Evolutionary conservation across 2,329 filamentous ascomycete genomes (phyloP), one percentile per base, ranked within the genome.

Genomic region (Monilinia fructigena): DNA sequence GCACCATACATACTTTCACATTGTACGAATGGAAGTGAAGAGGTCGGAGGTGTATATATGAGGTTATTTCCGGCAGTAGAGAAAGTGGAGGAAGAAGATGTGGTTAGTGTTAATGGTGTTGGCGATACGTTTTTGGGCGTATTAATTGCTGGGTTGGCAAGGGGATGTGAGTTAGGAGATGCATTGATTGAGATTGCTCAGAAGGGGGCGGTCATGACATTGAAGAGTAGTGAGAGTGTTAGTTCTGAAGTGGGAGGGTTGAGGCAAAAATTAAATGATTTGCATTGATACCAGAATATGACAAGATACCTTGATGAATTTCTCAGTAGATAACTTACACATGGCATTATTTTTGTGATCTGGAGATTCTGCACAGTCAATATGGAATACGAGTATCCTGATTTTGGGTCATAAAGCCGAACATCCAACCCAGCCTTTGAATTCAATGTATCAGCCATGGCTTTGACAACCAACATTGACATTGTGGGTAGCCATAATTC

Each of bases 61-160:
- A 79, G 87, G 7, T 76, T 89, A 0, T 80, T 74, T 55, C 86
- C 90, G 0, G 82, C 90, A 0, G 85, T 85, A 0, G 87, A 90
- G 75, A 79, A 81, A 20, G 82, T 97, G 0, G 79, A 84, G 26
- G 86, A 95, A 0, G 78, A 83, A 23, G 86, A 95, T 35, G 82
- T 96, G 1, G 87, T 94, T 1, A 97, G 92, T 56, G 94, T 98
- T 12, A 98, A 98, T 76, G 95, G 94, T 0, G 93, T 92, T 2
- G 95, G 95, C 0, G 95, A 99, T 78, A 97, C 95, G 0, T 93
- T 98, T 76, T 81, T 96, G 11, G 95, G 94, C 0, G 89, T 93
- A 18, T 72, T 97, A 66, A 81, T 97, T n/a, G 89, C 92, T 1
- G 92, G 91, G 0, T 76, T 98, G 70, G 87, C 88, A 0, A 85